Base-by-base conservation (phyloP, 257 asterid genomes). In the Capsicum rhomboideum region DNA sequence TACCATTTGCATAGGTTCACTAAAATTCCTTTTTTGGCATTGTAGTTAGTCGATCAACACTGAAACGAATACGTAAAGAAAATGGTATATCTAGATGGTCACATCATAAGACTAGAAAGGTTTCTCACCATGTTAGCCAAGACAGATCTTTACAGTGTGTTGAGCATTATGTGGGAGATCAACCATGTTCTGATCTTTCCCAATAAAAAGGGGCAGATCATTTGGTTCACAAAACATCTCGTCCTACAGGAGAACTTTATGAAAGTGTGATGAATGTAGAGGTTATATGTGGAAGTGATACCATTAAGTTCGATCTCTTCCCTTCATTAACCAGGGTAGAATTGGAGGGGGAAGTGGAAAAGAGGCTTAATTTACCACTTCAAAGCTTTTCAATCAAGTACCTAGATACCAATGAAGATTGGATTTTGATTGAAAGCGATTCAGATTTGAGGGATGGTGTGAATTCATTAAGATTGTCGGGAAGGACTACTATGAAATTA, bases 371-470 rank as follows among this genome's bases (percentile, higher is more conserved):
- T 0, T 37, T 90, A 23, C 13, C 29, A 75, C 17, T 46, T 2
- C 86, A 84, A 34, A 80, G 44, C 58, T 86, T 84, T 64, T 34
- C 68, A 16, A 53, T 88, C 37, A 82, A 75, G 83, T 88, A 84
- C 17, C 4, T 46, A 58, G 86, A 90, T 78, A 86, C 66, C 82
- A 86, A 82, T 16, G 29, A 4, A 6, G 84, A 87, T 46, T 78
- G 69, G 83, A 75, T 87, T 67, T 68, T 79, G 54, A 75, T 84
- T 37, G 20, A 17, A 14, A 82, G 82, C 66, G 80, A 82, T 67
- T 80, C 14, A 20, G 86, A 84, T 26, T 26, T 84, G 79, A 69
- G 68, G 69, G 74, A 85, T 13, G 40, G 42, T 16, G 8, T 71
- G 17, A 67, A 29, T 29, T 26, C 72, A 26, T 28, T 64, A 28